Evolutionary conservation across 805 yeast species (phyloP), one percentile per base, ranked within the genome.

Genomic region (Candida orba): DNA sequence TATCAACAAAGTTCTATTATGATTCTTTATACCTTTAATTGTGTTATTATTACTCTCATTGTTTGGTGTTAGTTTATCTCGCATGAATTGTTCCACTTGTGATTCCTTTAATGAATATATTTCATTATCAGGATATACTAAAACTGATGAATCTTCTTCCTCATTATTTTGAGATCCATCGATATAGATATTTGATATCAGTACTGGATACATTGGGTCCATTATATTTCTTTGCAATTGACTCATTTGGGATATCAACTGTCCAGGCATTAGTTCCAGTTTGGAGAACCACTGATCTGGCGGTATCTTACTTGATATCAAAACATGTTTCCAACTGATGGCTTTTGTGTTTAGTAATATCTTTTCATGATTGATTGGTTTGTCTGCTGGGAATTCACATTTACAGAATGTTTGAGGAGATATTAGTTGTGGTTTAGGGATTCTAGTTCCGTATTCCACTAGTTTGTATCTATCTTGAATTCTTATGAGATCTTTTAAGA

Each of bases 61-160:
- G 8, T 57, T 49, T 0, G 78, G 76, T 6, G 62, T 59, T 36
- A 76, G 53, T 49, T 67, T 72, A 32, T 60, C 63, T 18, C 59
- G 54, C 52, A 76, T 60, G 49, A 79, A 77, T 32, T 61, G 51
- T 23, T 49, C 50, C 2, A 66, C 54, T 25, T 35, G 38, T 15
- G 31, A 37, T 20, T 22, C 43, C 8, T 30, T 33, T 10, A 43
- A 47, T 34, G 43, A 39, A n/a, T 73, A 64, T 8, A 54, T 53
- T 32, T 65, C 47, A 29, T 69, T 71, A 43, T 81, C 85, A 0
- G 89, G 90, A 50, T 69, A 80, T 12, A 79, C 52, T 24, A 71
- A 54, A 0, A 73, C 78, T 24, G 15, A 43, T 2, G 14, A 27
- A 37, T 15, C 41, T 33, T 9, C 18, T 3, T 31, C 25, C 4